Evolutionary conservation across 2,329 filamentous ascomycete genomes (phyloP).

Genomic region (Coniochaeta sp.): DNA sequence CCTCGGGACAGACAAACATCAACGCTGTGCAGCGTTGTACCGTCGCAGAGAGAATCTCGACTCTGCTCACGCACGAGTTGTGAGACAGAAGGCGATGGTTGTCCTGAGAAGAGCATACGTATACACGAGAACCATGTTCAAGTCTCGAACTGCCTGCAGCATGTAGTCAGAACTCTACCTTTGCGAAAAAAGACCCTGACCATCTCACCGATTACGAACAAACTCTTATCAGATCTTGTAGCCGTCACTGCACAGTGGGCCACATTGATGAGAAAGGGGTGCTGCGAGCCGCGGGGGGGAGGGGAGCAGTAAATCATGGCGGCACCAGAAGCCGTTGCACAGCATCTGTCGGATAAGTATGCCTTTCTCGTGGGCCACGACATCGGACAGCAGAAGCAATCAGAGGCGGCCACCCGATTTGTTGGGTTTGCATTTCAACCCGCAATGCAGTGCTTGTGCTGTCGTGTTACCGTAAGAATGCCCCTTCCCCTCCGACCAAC

Average conservation of each 20-base stretch:
- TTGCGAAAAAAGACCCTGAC: neutral
- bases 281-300: neutral
- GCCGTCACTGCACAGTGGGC: neutral
- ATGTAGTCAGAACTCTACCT: neutral
- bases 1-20: neutral
- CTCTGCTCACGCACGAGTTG: no score
- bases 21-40: neutral
- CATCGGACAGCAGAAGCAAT: neutral
- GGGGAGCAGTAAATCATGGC: neutral
- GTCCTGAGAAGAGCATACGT: no score
- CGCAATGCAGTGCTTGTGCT: neutral
- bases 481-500: no score
- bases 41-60: neutral
- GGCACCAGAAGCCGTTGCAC: neutral
- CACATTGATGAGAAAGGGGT: neutral
- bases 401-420: neutral
- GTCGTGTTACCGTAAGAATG: no score
- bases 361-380: neutral
- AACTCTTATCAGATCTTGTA: neutral
- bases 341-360: neutral
- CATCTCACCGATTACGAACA: neutral
- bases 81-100: no score
- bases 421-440: neutral
- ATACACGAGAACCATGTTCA: no score
- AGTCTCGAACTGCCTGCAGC: no score